Base-by-base conservation (phyloP, 768 basidiomycete species). In the Mycena vulgaris region DNA sequence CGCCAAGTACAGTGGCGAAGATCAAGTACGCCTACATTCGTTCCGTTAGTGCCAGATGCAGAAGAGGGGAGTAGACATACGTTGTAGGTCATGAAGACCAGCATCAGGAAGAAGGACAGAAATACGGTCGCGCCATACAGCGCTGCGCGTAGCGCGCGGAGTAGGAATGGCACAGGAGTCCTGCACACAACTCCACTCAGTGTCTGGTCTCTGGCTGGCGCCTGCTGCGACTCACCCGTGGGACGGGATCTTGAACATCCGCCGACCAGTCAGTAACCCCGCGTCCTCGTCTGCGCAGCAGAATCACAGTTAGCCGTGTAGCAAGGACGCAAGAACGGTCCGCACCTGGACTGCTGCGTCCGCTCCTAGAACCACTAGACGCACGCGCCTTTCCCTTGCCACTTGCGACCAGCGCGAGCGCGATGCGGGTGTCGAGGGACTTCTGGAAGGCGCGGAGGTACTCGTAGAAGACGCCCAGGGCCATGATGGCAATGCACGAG, bases 51-150 rank as follows among this genome's bases (percentile, higher is more conserved):
- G 27, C 13, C 23, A 45, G 9, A 45, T 31, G 21, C 55, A 25
- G 16, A 61, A 25, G 45, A 30, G 45, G 23, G 2, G 23, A 35
- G 35, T 37, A 31, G 27, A 83, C 93, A 76, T 67, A 95, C 95
- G 73, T 98, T 98, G 83, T 97, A 98, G 6, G 96, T 97, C 96
- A 98, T 97, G 81, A 95, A 96, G 45, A 97, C 91, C 66, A 98
- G 84, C 96, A 98, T 98, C 78, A 95, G 89, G 88, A 95, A 95
- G 85, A 93, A 94, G 39, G 94, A 94, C 67, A 95, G 79, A 79
- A 92, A 92, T 25, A 95, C 89, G 3, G 89, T 89, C 5, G 85
- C 80, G n/a, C 92, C 95, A 75, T 97, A 97, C 40, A 95, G 78
- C 2, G 78, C 74, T 8, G 95, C 92, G 28, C 94, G 87, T 49